These are phyloP conservation scores for Glebionis coronaria DNA, from an alignment of 129 eudicot species.

Conservation along the genomic window DNA sequence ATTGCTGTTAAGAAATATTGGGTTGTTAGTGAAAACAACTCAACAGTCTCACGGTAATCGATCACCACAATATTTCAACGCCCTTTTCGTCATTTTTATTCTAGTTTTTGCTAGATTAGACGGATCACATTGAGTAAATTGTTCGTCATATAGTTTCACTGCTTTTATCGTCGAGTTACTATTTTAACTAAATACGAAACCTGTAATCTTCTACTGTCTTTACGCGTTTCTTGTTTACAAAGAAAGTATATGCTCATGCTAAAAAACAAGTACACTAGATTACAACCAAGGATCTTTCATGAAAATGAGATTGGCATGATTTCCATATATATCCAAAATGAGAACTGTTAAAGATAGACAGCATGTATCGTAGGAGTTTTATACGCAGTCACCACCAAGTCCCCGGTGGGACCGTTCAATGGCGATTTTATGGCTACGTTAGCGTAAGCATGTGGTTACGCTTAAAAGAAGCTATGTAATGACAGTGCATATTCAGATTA, in stretches of 20 bases:
- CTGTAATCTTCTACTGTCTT: not conserved
- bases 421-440: constrained; percentile 20
- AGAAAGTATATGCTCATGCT: not conserved
- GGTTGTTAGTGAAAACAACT: constrained; percentile 8
- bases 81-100: not conserved
- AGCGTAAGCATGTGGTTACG: not conserved
- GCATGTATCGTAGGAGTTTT: not conserved
- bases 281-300: constrained; percentile 14
- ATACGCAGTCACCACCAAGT: not conserved
- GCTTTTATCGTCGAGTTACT: not conserved
- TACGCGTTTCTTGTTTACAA: not conserved
- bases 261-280: not conserved
- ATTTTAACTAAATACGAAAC: not conserved
- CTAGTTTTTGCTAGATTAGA: not conserved
- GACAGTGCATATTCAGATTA: not conserved
- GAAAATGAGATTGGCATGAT: constrained; percentile 18
- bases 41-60: not conserved
- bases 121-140: no score
- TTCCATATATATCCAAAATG: constrained; percentile 26
- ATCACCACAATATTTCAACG: not conserved
- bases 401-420: constrained; percentile 4
- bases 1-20: constrained; percentile 22
- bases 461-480: not conserved
- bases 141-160: not conserved
- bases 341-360: constrained; percentile 11